phyloP scores from a whole-genome alignment of 2,329 filamentous ascomycete genomes.

The Pseudogymnoascus sp. region DNA sequence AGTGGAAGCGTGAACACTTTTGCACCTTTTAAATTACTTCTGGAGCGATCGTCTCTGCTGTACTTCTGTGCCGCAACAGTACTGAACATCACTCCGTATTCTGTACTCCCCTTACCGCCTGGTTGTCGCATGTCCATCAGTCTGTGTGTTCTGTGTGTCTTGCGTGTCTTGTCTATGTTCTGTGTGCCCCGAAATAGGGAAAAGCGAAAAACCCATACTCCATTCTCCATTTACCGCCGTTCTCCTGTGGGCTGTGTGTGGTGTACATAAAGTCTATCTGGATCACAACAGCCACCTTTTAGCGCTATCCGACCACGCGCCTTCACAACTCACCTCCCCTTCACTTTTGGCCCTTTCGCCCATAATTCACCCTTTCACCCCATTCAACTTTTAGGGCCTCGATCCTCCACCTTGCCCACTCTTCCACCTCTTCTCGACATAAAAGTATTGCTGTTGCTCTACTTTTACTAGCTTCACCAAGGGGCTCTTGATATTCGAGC shows the following conservation, averaged over 20 bases:
- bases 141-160: neutral
- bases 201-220: neutral
- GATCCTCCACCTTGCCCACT: neutral
- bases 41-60: constrained; percentile 3
- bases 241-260: neutral
- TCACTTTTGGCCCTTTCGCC: constrained; percentile 3
- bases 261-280: constrained; percentile 1
- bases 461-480: neutral
- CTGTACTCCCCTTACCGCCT: neutral
- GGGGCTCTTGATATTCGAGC: neutral
- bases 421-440: neutral
- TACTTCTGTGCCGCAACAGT: neutral
- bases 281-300: neutral
- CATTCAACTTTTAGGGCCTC: neutral
- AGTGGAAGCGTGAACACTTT: neutral
- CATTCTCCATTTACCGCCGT: neutral
- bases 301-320: neutral
- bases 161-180: neutral
- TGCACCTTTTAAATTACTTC: constrained; percentile 1
- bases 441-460: neutral
- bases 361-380: neutral
- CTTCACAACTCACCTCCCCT: neutral
- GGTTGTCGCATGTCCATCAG: neutral
- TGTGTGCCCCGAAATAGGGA: neutral
- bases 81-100: neutral